Evolutionary conservation across 495 filamentous ascomycete genomes (phyloP).

Genomic region (Ramalina intermedia): DNA sequence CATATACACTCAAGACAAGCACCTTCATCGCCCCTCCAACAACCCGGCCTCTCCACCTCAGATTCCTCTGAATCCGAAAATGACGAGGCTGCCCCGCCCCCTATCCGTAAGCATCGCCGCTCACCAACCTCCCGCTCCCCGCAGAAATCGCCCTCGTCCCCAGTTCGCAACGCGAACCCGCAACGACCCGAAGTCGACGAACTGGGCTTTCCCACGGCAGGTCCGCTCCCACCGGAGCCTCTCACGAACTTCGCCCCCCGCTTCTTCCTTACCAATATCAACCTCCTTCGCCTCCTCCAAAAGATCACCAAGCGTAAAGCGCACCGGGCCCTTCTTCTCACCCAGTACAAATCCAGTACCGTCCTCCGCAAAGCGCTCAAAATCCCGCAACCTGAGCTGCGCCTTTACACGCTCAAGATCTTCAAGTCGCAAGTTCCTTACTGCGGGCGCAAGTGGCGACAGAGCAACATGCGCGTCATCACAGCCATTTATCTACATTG

Average conservation of each 20-base stretch:
- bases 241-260: slow-evolving; percentile 86
- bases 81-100: slow-evolving; percentile 75
- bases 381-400: slow-evolving; percentile 72
- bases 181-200: slow-evolving; percentile 74
- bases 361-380: slow-evolving; percentile 83
- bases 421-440: slow-evolving; percentile 98
- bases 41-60: slow-evolving; percentile 16
- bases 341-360: slow-evolving; percentile 83
- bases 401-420: slow-evolving; percentile 89
- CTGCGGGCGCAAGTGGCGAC: slow-evolving; percentile 95
- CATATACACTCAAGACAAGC: slow-evolving; percentile 39
- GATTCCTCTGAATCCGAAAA: slow-evolving; percentile 21
- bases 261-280: slow-evolving; percentile 88
- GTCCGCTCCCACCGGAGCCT: slow-evolving; percentile 50
- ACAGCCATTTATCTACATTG: slow-evolving; percentile 92
- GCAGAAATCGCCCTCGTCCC: slow-evolving; percentile 17
- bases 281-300: slow-evolving; percentile 86
- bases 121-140: slow-evolving; percentile 17
- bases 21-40: slow-evolving; percentile 13
- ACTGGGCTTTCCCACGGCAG: slow-evolving; percentile 54
- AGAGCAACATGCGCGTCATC: slow-evolving; percentile 96
- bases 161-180: slow-evolving; percentile 23
- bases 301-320: slow-evolving; percentile 92
- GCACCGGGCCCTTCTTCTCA: slow-evolving; percentile 81
- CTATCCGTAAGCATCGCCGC: slow-evolving; percentile 47